phyloP scores from a whole-genome alignment of 2,329 filamentous ascomycete genomes.

The Botrytis medusae region DNA sequence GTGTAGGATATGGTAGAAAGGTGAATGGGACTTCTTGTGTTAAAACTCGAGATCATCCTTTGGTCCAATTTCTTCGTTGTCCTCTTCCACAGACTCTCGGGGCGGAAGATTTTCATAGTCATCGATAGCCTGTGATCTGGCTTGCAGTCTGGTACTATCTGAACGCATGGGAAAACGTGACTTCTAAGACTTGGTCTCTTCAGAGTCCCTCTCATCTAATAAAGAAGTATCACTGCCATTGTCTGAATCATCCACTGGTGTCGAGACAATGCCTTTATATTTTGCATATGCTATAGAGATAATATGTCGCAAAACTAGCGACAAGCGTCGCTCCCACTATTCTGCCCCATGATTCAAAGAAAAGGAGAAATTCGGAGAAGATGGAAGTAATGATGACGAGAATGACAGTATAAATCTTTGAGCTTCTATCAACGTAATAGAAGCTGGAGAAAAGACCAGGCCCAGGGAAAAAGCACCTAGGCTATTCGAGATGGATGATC shows the following conservation, averaged over 20 bases:
- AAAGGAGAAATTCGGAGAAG: conserved; percentile 41
- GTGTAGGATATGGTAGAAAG: conserved; percentile 44
- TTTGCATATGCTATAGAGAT: conserved; percentile 48
- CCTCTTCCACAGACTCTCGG: not conserved
- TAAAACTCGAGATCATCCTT: not conserved
- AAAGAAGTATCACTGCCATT: conserved; percentile 38
- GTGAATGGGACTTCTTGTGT: conserved; percentile 26
- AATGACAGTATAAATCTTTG: conserved; percentile 48
- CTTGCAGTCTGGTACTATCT: not conserved
- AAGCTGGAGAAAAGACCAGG: conserved; percentile 45
- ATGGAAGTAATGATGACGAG: conserved; percentile 46
- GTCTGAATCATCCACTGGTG: conserved; percentile 47
- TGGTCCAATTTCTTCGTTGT: not conserved
- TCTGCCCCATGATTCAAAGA: conserved; percentile 38
- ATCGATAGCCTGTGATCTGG: not conserved
- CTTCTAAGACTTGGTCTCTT: not conserved
- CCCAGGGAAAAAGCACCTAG: conserved; percentile 56
- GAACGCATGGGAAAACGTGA: not conserved
- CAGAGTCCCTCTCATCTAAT: conserved; percentile 20
- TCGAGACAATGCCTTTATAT: conserved; percentile 44
- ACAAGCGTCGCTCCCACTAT: conserved; percentile 45
- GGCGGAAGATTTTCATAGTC: not conserved
- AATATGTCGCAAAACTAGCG: conserved; percentile 48
- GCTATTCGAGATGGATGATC: conserved; percentile 56
- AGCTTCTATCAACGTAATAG: conserved; percentile 46